Percentiles rank a stretch among this genome's conserved stretches.
phyloP scores from a whole-genome alignment of 2,329 filamentous ascomycete species.

The Scedosporium boydii region DNA sequence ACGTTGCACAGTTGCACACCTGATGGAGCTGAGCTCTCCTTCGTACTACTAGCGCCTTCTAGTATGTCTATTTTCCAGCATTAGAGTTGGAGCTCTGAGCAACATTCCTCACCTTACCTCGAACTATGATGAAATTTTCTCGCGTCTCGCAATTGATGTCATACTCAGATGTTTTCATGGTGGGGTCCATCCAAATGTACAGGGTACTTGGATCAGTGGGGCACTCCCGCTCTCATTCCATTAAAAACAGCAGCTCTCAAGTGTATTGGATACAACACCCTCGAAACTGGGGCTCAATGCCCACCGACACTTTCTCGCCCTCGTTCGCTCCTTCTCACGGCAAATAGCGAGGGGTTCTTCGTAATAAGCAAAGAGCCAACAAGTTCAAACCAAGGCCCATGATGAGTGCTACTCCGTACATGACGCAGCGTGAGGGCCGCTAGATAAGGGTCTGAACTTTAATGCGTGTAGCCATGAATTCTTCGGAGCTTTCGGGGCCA shows the following conservation, averaged over 20 bases:
- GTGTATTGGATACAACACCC: not conserved
- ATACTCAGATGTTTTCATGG: conserved; percentile 1
- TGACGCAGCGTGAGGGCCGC: not conserved
- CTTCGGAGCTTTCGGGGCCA: not conserved
- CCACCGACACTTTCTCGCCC: not conserved
- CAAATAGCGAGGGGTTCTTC: not conserved
- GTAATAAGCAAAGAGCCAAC: no score
- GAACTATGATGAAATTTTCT: not conserved
- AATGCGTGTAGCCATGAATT: not conserved
- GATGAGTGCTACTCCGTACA: not conserved
- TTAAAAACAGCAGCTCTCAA: not conserved
- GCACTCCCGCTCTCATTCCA: not conserved
- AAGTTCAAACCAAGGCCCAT: no score
- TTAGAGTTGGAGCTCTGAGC: not conserved
- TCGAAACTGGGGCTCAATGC: not conserved
- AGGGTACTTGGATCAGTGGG: not conserved
- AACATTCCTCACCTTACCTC: not conserved
- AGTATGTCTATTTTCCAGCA: not conserved
- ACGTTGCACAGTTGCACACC: not conserved
- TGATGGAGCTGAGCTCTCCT: not conserved
- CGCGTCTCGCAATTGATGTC: conserved; percentile 4
- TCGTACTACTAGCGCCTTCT: not conserved
- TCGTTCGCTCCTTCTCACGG: not conserved
- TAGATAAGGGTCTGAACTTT: not conserved
- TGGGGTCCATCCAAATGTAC: not conserved